Conservation (phyloP, 2,329 filamentous ascomycete genomes). For the Monosporascus sp. region DNA sequence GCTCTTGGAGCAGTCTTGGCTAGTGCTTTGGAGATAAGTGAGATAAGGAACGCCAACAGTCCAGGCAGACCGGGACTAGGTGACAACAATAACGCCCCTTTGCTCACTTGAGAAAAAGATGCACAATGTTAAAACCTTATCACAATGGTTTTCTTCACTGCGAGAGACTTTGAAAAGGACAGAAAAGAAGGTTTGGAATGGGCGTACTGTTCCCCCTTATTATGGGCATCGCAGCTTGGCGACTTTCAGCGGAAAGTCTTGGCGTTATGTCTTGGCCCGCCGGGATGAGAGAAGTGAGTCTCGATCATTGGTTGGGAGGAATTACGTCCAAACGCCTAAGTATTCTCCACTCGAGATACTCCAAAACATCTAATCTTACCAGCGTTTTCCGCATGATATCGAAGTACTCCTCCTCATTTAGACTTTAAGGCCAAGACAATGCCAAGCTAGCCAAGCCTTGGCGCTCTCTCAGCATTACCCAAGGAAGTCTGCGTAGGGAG, state of each 20-base stretch:
- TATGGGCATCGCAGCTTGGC: conserved; percentile 26
- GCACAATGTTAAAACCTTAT: not conserved
- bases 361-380: conserved; percentile 13
- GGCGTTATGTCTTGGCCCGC: conserved; percentile 23
- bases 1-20: too few relatives aligned
- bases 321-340: conserved; percentile 17
- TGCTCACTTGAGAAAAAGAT: too few relatives aligned
- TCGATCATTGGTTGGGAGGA: conserved; percentile 17
- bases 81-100: too few relatives aligned
- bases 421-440: not conserved
- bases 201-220: conserved; percentile 23
- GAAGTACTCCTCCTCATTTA: not conserved
- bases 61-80: too few relatives aligned
- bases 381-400: conserved; percentile 19
- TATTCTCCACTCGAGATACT: conserved; percentile 18
- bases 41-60: too few relatives aligned
- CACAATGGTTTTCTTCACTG: conserved; percentile 2
- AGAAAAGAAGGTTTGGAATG: conserved; percentile 26
- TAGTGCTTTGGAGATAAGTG: too few relatives aligned
- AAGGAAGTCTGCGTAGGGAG: conserved; percentile 4
- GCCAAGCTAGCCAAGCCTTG: not conserved
- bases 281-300: conserved; percentile 18
- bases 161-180: conserved; percentile 15
- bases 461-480: conserved; percentile 5
- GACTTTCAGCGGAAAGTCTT: conserved; percentile 29